Base-by-base conservation (phyloP, 371 early-diverging fungal genomes). In the Apophysomyces sp. region DNA sequence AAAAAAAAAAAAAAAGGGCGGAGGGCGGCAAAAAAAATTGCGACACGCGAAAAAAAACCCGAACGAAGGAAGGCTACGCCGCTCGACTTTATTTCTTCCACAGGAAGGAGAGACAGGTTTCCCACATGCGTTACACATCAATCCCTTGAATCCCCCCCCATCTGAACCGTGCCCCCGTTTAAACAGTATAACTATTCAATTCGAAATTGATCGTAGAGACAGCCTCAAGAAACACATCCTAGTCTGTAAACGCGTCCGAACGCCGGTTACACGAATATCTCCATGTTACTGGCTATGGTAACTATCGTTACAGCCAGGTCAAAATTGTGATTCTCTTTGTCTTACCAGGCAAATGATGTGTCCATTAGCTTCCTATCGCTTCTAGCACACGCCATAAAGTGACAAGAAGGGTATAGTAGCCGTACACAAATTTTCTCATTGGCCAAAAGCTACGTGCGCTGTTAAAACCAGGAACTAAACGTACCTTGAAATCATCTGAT, bases 171-270 rank as follows among this genome's bases (percentile, higher is more conserved):
- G n/a, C 37, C 37, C 37, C 37, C n/a, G 11, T 37, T 11, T n/a
- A 13, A 5, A 13, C 37, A 13, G 37, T n/a, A 37, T n/a, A 5
- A 37, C n/a, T n/a, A n/a, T n/a, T n/a, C n/a, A n/a, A n/a, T n/a
- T n/a, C n/a, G n/a, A n/a, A n/a, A n/a, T n/a, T n/a, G n/a, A n/a
- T n/a, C n/a, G n/a, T n/a, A n/a, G n/a, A n/a, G n/a, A n/a, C n/a
- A n/a, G n/a, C n/a, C n/a, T n/a, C n/a, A 44, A 44, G 16, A 21
- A 44, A 9, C 21, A 9, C 21, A 21, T 18, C 21, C 18, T 9
- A 21, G 49, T 44, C 49, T 44, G 49, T 21, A 44, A 44, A 44
- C 49, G 49, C 49, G 49, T 44, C 49, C 49, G 49, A 21, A 44
- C 18, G 11, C 13, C 4, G 1, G 49, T 44, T 18, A 44, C 49